Conservation (phyloP, 2,329 filamentous ascomycete genomes). For the Paraphaeosphaeria minitans region DNA sequence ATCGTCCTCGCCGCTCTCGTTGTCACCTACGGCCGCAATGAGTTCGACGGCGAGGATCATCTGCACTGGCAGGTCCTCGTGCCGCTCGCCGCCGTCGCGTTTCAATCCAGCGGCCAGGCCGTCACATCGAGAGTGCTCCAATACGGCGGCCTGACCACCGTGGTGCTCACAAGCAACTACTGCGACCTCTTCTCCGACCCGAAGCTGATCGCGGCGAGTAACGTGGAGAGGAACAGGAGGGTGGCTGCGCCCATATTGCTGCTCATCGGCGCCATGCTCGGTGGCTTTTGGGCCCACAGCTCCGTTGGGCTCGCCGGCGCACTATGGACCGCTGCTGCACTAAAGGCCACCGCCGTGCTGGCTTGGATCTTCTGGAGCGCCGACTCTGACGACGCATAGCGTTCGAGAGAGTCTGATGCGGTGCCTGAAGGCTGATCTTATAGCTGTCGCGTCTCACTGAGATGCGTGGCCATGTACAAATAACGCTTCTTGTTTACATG, state of each 20-base stretch:
- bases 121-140: constrained; percentile 73
- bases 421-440: too few relatives aligned
- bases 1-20: constrained; percentile 50
- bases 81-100: constrained; percentile 72
- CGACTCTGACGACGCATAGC: constrained; percentile 31
- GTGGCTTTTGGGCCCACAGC: constrained; percentile 61
- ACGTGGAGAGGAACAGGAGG: constrained; percentile 61
- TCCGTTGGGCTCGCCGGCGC: constrained; percentile 57
- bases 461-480: not conserved
- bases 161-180: constrained; percentile 81
- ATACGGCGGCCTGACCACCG: constrained; percentile 74
- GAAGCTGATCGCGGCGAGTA: constrained; percentile 52
- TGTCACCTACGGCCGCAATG: constrained; percentile 47
- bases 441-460: too few relatives aligned
- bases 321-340: constrained; percentile 53
- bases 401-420: not conserved
- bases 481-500: too few relatives aligned
- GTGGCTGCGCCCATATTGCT: constrained; percentile 57
- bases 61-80: constrained; percentile 61
- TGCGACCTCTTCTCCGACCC: constrained; percentile 77
- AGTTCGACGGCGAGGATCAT: constrained; percentile 32
- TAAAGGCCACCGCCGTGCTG: constrained; percentile 48
- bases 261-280: constrained; percentile 59
- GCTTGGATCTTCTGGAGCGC: constrained; percentile 51
- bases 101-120: constrained; percentile 79